A percentile compares a stretch with the other conserved stretches of the same genome.
phyloP scores from a whole-genome alignment of 139 green algal genomes.

The Raphidocelis subcapitata region DNA sequence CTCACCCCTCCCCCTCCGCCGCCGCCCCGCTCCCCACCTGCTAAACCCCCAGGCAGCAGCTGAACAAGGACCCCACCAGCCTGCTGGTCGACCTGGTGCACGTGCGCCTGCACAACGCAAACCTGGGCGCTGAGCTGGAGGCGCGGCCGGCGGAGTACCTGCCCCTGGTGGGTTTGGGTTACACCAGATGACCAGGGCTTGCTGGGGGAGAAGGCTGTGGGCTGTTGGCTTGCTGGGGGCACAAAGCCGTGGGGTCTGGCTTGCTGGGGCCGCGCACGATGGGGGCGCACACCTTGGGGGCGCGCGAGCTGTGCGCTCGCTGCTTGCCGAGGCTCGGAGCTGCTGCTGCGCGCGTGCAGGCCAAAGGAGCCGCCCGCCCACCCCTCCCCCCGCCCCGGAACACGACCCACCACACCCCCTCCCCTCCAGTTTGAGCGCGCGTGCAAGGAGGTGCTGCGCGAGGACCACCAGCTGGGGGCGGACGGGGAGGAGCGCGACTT shows the following conservation, averaged over 20 bases:
- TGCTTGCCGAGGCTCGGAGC: background rate
- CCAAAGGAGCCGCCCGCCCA: background rate
- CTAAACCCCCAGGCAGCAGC: conserved; percentile 51
- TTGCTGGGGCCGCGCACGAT: too few relatives aligned
- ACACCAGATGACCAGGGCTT: background rate
- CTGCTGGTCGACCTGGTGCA: conserved; percentile 70
- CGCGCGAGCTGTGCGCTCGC: background rate
- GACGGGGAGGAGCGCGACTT: conserved; percentile 47
- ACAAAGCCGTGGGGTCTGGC: too few relatives aligned
- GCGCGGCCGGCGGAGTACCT: conserved; percentile 68
- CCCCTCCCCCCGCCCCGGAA: too few relatives aligned
- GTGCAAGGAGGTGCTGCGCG: conserved; percentile 58
- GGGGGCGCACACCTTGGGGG: background rate
- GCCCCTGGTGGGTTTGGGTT: conserved; percentile 57
- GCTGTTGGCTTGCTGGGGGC: background rate
- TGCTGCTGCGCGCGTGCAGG: background rate
- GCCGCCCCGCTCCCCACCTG: too few relatives aligned
- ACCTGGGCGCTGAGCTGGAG: conserved; percentile 61
- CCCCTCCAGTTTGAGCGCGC: conserved; percentile 69
- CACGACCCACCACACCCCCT: too few relatives aligned
- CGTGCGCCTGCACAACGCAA: conserved; percentile 54
- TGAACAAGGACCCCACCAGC: conserved; percentile 45
- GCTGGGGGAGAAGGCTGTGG: background rate
- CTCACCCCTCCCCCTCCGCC: too few relatives aligned
- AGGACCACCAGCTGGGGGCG: conserved; percentile 38